Base-by-base conservation (phyloP, 2,329 filamentous ascomycete species). In the Talaromyces sp. region DNA sequence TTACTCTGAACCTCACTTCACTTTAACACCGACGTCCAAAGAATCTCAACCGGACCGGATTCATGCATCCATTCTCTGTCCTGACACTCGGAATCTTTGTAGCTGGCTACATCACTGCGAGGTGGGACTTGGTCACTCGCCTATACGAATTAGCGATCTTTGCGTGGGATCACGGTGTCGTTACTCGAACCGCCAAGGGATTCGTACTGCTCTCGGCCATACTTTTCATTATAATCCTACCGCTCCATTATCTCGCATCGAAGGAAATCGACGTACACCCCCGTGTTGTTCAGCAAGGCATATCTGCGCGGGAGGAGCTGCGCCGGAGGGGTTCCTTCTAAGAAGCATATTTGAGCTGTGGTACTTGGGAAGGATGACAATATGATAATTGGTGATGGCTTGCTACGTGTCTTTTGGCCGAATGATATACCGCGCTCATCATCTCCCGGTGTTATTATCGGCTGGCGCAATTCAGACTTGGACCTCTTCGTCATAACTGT, bases 331-430 rank as follows among this genome's bases (percentile, higher is more conserved):
- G 94, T 66, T 99, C 94, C 60, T 97, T 99, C 76, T 97, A 84
- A 82, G 28, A 51, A 17, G n/a, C 19, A 22, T 28, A 63, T 45
- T 43, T 13, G 10, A 25, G 40, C 21, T 28, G 21, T n/a, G 13
- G 5, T 22, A 59, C 37, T 54, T 61, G 61, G n/a, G 63, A 65
- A 69, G 67, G 75, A 78, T 84, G 81, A 76, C 79, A 84, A 80
- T 73, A 86, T 86, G 84, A 79, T 84, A 73, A 78, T 79, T 76
- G 78, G 78, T 67, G 82, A 94, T 89, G 92, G 89, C 70, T 81
- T 97, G 80, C 91, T 97, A 87, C 91, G 94, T 80, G 87, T 99
- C 78, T 97, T 99, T 79, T 99, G 94, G 94, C 95, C 94, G 68
- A 89, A 89, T 69, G 92, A 96, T 77, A 85, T 90, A 69, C 81